Conservation (phyloP, 495 filamentous ascomycete species). For the Trypethelium eluteriae region DNA sequence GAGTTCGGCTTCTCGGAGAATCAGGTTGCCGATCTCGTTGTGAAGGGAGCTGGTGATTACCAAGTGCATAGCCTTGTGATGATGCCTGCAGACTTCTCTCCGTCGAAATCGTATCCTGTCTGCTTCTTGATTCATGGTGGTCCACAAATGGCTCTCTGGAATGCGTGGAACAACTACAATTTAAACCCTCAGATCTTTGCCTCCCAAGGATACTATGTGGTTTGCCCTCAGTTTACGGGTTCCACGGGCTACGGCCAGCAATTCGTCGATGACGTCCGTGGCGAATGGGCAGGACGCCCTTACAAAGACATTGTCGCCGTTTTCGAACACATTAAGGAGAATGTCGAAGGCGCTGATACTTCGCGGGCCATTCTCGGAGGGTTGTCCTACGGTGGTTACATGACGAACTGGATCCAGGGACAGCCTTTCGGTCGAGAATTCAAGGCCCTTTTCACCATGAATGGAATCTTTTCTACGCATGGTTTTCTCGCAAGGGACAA, state of each 20-base stretch:
- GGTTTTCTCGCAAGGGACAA: conserved; percentile 47
- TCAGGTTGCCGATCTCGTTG: background rate
- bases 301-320: conserved; percentile 49
- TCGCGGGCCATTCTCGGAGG: conserved; percentile 43
- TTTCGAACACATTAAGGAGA: conserved; percentile 45
- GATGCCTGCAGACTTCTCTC: conserved; percentile 43
- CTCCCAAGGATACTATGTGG: conserved; percentile 52
- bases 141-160: conserved; percentile 38
- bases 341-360: conserved; percentile 46
- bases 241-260: conserved; percentile 45
- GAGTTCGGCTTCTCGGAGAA: conserved; percentile 1
- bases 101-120: conserved; percentile 45
- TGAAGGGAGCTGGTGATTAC: conserved; percentile 6
- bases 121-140: conserved; percentile 48
- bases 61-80: conserved; percentile 51
- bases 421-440: conserved; percentile 47
- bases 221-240: conserved; percentile 48
- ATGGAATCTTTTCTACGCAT: conserved; percentile 37
- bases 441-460: conserved; percentile 63
- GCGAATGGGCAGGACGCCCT: conserved; percentile 47
- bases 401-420: conserved; percentile 54
- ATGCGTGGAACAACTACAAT: conserved; percentile 5
- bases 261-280: conserved; percentile 42
- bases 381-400: conserved; percentile 47
- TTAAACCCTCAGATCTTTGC: conserved; percentile 47